phyloP scores from a whole-genome alignment of 768 basidiomycete genomes.

The Leccinellum albellum region DNA sequence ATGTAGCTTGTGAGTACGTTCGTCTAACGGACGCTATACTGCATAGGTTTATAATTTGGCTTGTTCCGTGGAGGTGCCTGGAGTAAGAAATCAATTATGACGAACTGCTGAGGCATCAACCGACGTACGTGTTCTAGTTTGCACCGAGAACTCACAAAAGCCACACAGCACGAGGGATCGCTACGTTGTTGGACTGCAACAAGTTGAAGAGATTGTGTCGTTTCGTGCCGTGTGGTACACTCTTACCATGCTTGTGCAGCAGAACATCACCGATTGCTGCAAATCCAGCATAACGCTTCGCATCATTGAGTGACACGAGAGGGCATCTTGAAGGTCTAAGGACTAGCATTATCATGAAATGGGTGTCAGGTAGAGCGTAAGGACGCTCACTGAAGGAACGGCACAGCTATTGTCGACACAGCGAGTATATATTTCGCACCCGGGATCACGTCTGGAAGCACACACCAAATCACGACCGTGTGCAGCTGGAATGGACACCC shows the following conservation, averaged over 20 bases:
- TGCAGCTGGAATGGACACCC: too few relatives aligned
- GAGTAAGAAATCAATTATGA: background rate
- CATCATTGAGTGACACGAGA: slow-evolving; percentile 81
- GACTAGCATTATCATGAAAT: slow-evolving; percentile 24
- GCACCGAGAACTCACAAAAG: slow-evolving; percentile 83
- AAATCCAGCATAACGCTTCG: slow-evolving; percentile 80
- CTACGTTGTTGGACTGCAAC: slow-evolving; percentile 70
- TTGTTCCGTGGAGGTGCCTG: slow-evolving; percentile 75
- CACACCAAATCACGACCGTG: too few relatives aligned
- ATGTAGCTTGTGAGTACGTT: slow-evolving; percentile 75
- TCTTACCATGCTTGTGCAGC: slow-evolving; percentile 76
- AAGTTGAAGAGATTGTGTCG: slow-evolving; percentile 81
- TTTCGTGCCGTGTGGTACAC: slow-evolving; percentile 82
- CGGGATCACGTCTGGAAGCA: too few relatives aligned
- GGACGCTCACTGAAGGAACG: slow-evolving; percentile 54
- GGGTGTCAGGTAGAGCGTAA: background rate
- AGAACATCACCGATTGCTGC: slow-evolving; percentile 77
- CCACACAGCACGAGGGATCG: slow-evolving; percentile 82
- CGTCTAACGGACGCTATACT: slow-evolving; percentile 84
- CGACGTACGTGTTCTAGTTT: slow-evolving; percentile 65
- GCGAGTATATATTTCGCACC: slow-evolving; percentile 66
- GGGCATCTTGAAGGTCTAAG: slow-evolving; percentile 73
- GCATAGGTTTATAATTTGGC: slow-evolving; percentile 74
- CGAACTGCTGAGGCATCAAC: background rate
- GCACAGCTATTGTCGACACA: slow-evolving; percentile 52